These are phyloP conservation scores for Suillus spraguei DNA, from an alignment of 768 basidiomycete species.

Conservation along the genomic window DNA sequence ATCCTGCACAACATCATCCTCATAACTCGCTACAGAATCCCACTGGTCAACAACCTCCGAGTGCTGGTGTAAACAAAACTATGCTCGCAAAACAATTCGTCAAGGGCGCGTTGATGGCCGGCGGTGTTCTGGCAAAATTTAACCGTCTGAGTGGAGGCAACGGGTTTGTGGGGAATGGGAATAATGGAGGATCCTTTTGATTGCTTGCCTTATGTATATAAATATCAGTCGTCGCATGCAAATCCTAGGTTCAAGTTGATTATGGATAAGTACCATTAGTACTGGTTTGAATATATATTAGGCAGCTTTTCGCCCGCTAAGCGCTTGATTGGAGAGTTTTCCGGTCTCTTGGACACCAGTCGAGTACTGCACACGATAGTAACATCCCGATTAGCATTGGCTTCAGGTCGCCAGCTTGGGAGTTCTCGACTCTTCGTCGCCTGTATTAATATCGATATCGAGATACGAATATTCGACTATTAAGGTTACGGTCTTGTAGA, in stretches of 20 bases:
- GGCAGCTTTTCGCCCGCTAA: no score
- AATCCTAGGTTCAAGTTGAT: not conserved
- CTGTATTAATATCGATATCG: no score
- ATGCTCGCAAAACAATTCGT: not conserved
- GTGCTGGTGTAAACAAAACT: not conserved
- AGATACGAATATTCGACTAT: no score
- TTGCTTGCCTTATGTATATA: not conserved
- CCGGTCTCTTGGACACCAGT: no score
- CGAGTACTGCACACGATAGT: no score
- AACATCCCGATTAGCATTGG: no score
- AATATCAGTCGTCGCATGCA: not conserved
- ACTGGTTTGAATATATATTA: no score
- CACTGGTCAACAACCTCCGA: not conserved
- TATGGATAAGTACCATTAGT: no score
- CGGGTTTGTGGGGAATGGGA: not conserved
- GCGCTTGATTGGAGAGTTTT: no score
- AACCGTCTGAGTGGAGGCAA: not conserved
- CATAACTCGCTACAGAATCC: not conserved
- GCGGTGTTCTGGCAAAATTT: not conserved
- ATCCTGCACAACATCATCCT: not conserved
- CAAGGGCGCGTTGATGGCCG: constrained; percentile 5
- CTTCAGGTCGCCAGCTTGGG: no score
- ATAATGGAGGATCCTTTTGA: not conserved
- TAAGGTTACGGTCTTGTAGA: no score
- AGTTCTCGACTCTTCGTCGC: no score